Percentiles rank a stretch among this genome's conserved stretches.
phyloP scores from a whole-genome alignment of 228 moss, liverwort and hornwort species.

The Sphagnum magellanicum region DNA sequence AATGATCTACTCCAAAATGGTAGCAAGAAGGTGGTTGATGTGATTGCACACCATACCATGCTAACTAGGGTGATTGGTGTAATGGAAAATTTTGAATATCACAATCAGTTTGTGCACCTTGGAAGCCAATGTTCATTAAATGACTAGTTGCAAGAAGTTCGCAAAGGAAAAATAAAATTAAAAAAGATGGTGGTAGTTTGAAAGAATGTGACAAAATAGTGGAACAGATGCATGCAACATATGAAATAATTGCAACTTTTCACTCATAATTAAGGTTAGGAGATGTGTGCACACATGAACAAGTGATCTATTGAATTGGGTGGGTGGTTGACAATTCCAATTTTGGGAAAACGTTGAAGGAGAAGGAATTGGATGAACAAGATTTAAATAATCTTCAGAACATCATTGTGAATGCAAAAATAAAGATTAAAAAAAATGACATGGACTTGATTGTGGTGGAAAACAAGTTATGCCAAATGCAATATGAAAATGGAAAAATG shows the following conservation, averaged over 20 bases:
- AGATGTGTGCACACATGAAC: too few species aligned
- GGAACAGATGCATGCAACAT: slow-evolving; percentile 58
- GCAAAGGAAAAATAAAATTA: slow-evolving; percentile 80
- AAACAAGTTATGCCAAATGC: slow-evolving; percentile 22
- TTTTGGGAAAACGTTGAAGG: slow-evolving; percentile 17
- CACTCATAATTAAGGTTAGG: slow-evolving; percentile 10
- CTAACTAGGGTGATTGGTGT: slow-evolving; percentile 76
- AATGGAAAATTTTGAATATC: slow-evolving; percentile 79
- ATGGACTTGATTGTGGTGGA: slow-evolving; percentile 22
- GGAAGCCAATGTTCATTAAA: slow-evolving; percentile 82
- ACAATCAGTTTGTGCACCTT: slow-evolving; percentile 63
- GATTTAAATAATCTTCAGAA: slow-evolving; percentile 13
- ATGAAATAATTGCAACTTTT: slow-evolving; percentile 24
- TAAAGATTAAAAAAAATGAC: slow-evolving; percentile 26
- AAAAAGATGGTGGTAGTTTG: slow-evolving; percentile 77
- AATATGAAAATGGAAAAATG: not conserved
- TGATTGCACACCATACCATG: slow-evolving; percentile 67
- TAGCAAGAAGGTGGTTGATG: slow-evolving; percentile 63
- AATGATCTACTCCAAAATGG: slow-evolving; percentile 68
- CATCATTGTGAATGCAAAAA: slow-evolving; percentile 15
- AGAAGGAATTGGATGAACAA: slow-evolving; percentile 13
- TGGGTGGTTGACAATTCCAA: too few species aligned
- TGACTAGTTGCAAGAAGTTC: slow-evolving; percentile 99
- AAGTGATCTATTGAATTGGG: too few species aligned
- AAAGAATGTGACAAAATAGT: slow-evolving; percentile 92